These are phyloP conservation scores for Nicotiana otophora DNA, from an alignment of 257 asterid species.

Conservation along the genomic window DNA sequence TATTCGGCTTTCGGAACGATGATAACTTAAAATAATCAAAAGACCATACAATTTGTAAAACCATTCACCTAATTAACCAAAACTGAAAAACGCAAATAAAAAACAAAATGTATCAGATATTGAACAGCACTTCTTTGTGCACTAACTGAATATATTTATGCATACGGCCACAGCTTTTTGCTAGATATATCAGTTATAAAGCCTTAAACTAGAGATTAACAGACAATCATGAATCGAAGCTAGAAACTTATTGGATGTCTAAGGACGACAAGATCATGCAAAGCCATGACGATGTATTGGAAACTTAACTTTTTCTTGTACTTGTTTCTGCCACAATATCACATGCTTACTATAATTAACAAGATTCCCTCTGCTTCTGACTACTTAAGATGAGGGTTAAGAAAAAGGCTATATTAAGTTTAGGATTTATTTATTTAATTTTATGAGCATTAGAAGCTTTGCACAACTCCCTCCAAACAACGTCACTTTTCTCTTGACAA, in stretches of 20 bases:
- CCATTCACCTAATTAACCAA: too few relatives aligned
- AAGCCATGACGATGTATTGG: constrained; percentile 1
- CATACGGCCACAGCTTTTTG: neutral
- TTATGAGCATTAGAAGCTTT: neutral
- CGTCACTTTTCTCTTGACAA: neutral
- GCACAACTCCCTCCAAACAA: neutral
- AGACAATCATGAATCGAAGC: constrained; percentile 7
- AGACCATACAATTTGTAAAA: too few relatives aligned
- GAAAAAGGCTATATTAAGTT: neutral
- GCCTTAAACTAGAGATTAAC: neutral
- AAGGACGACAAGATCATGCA: constrained; percentile 19
- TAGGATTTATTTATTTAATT: neutral
- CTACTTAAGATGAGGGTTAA: neutral
- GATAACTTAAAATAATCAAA: too few relatives aligned
- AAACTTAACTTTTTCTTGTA: constrained; percentile 5
- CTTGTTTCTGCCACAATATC: constrained; percentile 13
- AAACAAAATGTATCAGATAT: neutral
- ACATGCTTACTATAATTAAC: constrained; percentile 14
- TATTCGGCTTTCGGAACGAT: neutral
- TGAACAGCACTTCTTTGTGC: neutral
- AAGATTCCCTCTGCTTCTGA: constrained; percentile 4
- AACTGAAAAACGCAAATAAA: neutral
- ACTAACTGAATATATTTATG: neutral
- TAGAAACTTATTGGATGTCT: neutral
- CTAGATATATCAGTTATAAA: neutral